phyloP scores from a whole-genome alignment of 352 stramenopile species.

The Phytophthora sojae region DNA sequence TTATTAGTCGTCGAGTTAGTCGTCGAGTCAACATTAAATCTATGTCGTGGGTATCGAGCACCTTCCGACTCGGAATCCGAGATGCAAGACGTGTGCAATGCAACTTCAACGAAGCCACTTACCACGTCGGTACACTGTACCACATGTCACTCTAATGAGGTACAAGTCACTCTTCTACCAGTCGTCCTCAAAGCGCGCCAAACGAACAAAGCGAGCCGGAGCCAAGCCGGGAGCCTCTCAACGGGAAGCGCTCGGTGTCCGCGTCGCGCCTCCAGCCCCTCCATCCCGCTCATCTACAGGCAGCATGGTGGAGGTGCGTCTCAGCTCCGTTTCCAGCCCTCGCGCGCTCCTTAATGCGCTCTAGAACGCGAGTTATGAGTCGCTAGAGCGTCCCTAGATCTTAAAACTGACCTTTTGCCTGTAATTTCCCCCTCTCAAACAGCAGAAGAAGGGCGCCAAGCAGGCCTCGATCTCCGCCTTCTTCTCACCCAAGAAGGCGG shows the following conservation, averaged over 20 bases:
- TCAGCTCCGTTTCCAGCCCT: conserved; percentile 1
- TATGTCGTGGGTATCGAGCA: neutral
- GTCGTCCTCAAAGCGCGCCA: conserved; percentile 25
- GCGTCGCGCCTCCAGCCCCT: conserved; percentile 1
- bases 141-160: conserved; percentile 3
- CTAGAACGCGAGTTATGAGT: conserved; percentile 3
- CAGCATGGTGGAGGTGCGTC: conserved; percentile 36
- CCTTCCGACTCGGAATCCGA: too few species aligned
- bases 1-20: neutral
- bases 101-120: neutral
- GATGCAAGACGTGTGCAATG: neutral
- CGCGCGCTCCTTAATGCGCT: neutral
- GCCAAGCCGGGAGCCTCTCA: conserved; percentile 9
- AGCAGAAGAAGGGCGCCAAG: conserved; percentile 63
- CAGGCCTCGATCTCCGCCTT: conserved; percentile 82
- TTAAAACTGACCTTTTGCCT: conserved; percentile 25
- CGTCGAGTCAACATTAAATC: neutral
- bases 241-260: conserved; percentile 9
- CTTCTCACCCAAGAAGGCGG: conserved; percentile 67
- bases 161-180: conserved; percentile 10
- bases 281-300: neutral
- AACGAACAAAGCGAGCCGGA: conserved; percentile 12
- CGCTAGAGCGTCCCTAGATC: neutral
- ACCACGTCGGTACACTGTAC: neutral
- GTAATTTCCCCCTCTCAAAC: neutral